phyloP scores from a whole-genome alignment of 495 filamentous ascomycete genomes.

The Hypoxylon cercidicola region DNA sequence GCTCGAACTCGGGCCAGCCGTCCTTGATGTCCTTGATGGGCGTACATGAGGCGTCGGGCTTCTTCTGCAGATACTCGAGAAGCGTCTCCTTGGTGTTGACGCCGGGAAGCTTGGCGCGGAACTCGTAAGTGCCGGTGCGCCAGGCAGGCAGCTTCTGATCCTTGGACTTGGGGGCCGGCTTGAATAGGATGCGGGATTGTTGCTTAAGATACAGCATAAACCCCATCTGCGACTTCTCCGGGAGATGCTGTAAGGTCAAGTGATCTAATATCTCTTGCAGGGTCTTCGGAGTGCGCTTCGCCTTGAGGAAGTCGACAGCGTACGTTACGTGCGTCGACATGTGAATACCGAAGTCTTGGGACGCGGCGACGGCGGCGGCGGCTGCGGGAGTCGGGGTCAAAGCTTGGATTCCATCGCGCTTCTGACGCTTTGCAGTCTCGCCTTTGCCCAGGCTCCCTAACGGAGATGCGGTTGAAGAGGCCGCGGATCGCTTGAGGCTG shows the following conservation, averaged over 20 bases:
- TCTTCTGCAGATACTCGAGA: constrained; percentile 79
- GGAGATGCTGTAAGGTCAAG: constrained; percentile 69
- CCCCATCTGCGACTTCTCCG: constrained; percentile 53
- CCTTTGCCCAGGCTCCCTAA: constrained; percentile 28
- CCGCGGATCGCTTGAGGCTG: constrained; percentile 38
- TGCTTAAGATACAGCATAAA: constrained; percentile 61
- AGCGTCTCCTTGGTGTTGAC: constrained; percentile 80
- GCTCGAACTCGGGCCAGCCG: constrained; percentile 87
- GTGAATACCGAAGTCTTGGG: constrained; percentile 78
- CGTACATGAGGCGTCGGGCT: constrained; percentile 82
- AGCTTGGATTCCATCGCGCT: constrained; percentile 45
- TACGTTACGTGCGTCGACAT: constrained; percentile 87
- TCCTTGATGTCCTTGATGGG: constrained; percentile 90
- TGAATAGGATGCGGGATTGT: constrained; percentile 77
- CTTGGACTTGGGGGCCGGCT: constrained; percentile 66
- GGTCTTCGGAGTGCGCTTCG: constrained; percentile 74
- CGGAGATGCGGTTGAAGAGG: constrained; percentile 28
- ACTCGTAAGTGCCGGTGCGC: constrained; percentile 74
- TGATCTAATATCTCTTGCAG: constrained; percentile 80
- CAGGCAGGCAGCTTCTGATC: constrained; percentile 55
- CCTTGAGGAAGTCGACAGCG: constrained; percentile 84
- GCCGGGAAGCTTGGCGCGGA: constrained; percentile 79
- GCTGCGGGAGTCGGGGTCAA: constrained; percentile 60
- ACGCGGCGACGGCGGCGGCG: constrained; percentile 60
- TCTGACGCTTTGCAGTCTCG: constrained; percentile 44